phyloP scores from a whole-genome alignment of 2,329 filamentous ascomycete species.

The Lachnellula cervina region DNA sequence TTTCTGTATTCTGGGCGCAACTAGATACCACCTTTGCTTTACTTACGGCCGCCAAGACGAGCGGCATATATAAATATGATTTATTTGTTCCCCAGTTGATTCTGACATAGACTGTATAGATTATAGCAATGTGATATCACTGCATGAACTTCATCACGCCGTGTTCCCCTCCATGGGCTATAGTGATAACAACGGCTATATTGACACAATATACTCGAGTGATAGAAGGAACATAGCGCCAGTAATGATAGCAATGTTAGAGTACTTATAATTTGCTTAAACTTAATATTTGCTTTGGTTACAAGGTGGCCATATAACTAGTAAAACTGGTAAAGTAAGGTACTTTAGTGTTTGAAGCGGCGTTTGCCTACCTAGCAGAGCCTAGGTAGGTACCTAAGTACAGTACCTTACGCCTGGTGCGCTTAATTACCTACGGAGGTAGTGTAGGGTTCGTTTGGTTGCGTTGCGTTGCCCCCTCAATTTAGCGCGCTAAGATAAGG shows the following conservation, averaged over 20 bases:
- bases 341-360: too few species aligned
- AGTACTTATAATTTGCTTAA: too few species aligned
- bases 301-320: too few species aligned
- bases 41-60: neutral
- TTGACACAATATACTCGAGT: neutral
- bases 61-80: neutral
- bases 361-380: too few species aligned
- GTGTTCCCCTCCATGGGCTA: neutral
- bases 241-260: too few species aligned
- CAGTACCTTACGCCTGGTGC: too few species aligned
- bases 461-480: neutral
- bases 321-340: too few species aligned
- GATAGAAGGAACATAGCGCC: too few species aligned
- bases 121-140: neutral
- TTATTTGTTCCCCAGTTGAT: neutral
- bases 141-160: neutral
- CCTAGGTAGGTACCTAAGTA: too few species aligned
- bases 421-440: too few species aligned
- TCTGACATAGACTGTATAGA: slow-evolving; percentile 1
- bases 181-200: neutral
- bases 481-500: neutral
- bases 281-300: too few species aligned
- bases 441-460: too few species aligned
- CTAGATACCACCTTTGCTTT: slow-evolving; percentile 29
- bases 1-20: slow-evolving; percentile 20